Evolutionary conservation across 2,329 filamentous ascomycete genomes (phyloP).

Genomic region (Bipolaris oryzae): DNA sequence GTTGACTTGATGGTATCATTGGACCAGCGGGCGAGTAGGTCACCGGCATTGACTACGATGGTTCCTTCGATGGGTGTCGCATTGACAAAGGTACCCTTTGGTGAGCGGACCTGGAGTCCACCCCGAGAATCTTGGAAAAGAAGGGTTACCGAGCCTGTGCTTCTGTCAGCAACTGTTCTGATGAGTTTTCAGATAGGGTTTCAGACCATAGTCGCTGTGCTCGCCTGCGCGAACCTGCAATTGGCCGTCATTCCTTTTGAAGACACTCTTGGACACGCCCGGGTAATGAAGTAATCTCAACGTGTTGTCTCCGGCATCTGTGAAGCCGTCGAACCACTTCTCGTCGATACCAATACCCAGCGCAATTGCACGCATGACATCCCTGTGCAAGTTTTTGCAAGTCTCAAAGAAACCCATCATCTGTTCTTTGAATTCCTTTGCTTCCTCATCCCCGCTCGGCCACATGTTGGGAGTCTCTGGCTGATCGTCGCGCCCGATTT

Average conservation of each 20-base stretch:
- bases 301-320: conserved; percentile 60
- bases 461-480: conserved; percentile 75
- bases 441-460: conserved; percentile 65
- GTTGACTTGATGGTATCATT: conserved; percentile 93
- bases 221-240: conserved; percentile 79
- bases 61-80: conserved; percentile 81
- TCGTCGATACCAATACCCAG: conserved; percentile 76
- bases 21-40: conserved; percentile 84
- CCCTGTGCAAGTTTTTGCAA: conserved; percentile 74
- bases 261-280: conserved; percentile 67
- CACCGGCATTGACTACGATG: conserved; percentile 87
- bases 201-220: conserved; percentile 69
- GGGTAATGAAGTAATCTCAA: conserved; percentile 80
- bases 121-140: conserved; percentile 61
- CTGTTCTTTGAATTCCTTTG: conserved; percentile 67
- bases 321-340: conserved; percentile 76
- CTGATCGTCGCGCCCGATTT: conserved; percentile 67
- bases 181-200: rapidly evolving
- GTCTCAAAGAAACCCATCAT: conserved; percentile 78
- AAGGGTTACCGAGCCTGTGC: conserved; percentile 48
- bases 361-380: conserved; percentile 84
- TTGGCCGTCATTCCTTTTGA: conserved; percentile 68
- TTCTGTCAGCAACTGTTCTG: conserved; percentile 10
- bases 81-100: conserved; percentile 78
- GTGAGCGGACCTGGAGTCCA: conserved; percentile 68